Conservation (phyloP, 2,329 filamentous ascomycete species). For the Diplocarpon rosae region DNA sequence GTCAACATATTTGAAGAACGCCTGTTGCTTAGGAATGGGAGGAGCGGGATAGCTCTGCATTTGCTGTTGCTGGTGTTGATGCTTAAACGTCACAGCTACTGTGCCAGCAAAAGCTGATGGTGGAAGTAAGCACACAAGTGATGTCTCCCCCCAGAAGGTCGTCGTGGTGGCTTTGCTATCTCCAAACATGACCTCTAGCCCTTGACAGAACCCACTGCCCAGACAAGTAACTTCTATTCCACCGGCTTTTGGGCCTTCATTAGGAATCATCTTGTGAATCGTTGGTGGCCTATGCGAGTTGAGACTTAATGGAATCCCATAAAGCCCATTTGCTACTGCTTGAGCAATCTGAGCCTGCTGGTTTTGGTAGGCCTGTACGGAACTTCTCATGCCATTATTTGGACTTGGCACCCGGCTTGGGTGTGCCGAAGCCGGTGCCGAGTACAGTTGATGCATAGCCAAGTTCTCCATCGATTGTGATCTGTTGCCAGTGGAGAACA, state of each 20-base stretch:
- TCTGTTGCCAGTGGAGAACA: conserved; percentile 45
- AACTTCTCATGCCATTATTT: conserved; percentile 35
- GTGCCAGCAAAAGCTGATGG: conserved; percentile 45
- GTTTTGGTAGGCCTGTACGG: conserved; percentile 34
- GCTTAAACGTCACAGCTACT: conserved; percentile 49
- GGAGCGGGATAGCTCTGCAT: conserved; percentile 32
- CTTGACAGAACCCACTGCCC: conserved; percentile 68
- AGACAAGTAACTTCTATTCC: conserved; percentile 82
- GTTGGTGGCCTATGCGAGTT: conserved; percentile 45
- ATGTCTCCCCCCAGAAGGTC: conserved; percentile 52
- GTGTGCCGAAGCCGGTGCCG: conserved; percentile 60
- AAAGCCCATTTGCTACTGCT: conserved; percentile 38
- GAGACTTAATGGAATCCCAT: conserved; percentile 38
- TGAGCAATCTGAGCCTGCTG: conserved; percentile 36
- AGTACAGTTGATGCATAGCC: conserved; percentile 53
- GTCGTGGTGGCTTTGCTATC: conserved; percentile 51
- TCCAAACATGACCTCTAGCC: conserved; percentile 78
- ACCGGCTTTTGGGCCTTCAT: conserved; percentile 69
- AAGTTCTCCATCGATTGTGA: conserved; percentile 56
- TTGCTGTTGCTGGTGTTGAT: conserved; percentile 36
- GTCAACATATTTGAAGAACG: conserved; percentile 63
- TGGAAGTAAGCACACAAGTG: conserved; percentile 51
- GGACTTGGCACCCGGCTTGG: conserved; percentile 73
- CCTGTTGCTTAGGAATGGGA: conserved; percentile 37
- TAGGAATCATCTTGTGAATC: conserved; percentile 75